phyloP scores from a whole-genome alignment of 306 rosid genomes.

The Prunus campanulata region DNA sequence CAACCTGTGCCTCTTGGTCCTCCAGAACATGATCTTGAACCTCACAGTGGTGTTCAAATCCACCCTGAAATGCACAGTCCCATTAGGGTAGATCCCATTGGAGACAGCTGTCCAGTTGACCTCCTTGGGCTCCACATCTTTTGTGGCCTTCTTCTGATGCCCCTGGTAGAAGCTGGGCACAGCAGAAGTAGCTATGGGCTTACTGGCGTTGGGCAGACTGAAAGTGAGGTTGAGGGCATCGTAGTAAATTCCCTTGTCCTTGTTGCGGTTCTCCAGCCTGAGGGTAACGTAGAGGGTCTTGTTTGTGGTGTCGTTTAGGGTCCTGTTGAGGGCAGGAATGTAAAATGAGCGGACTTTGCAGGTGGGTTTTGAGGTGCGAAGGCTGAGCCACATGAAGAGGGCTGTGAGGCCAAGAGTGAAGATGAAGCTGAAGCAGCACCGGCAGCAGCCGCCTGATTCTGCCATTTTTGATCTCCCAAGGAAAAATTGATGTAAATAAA shows the following conservation, averaged over 20 bases:
- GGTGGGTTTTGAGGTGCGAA: slow-evolving; percentile 53
- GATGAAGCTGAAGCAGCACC: slow-evolving; percentile 34
- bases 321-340: slow-evolving; percentile 64
- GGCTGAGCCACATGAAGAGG: slow-evolving; percentile 43
- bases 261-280: slow-evolving; percentile 49
- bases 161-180: slow-evolving; percentile 62
- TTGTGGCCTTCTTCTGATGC: slow-evolving; percentile 55
- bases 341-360: slow-evolving; percentile 43
- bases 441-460: slow-evolving; percentile 24
- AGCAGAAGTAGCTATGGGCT: slow-evolving; percentile 23
- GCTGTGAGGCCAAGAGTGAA: slow-evolving; percentile 32
- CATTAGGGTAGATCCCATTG: neutral
- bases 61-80: slow-evolving; percentile 37
- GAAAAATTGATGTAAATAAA: neutral
- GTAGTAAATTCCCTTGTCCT: slow-evolving; percentile 68
- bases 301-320: slow-evolving; percentile 40
- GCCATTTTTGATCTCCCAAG: slow-evolving; percentile 20
- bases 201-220: neutral
- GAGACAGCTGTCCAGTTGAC: slow-evolving; percentile 31
- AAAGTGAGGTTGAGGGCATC: slow-evolving; percentile 48
- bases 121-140: neutral
- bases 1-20: slow-evolving; percentile 45
- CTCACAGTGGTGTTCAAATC: slow-evolving; percentile 57
- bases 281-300: slow-evolving; percentile 33
- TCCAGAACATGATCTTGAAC: slow-evolving; percentile 71